Percentiles rank a stretch among this genome's conserved stretches.
phyloP scores from a whole-genome alignment of 441 rosid genomes.

The Syzygium malaccense region DNA sequence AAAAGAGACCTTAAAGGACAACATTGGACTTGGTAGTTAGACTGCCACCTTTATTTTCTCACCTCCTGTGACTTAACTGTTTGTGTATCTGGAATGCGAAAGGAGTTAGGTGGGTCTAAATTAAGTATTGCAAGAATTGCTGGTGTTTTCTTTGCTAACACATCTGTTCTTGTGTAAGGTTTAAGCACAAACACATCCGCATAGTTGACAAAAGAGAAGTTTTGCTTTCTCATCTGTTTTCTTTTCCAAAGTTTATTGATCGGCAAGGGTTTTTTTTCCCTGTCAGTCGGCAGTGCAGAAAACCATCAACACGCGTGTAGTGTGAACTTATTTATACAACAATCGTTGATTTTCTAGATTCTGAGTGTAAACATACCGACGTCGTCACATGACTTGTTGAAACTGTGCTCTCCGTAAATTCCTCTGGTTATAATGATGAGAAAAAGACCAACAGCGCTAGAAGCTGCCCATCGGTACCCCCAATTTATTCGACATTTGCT shows the following conservation, averaged over 20 bases:
- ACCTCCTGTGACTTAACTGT: slow-evolving; percentile 21
- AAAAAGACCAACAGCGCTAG: not conserved
- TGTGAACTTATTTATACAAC: not conserved
- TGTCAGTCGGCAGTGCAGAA: not conserved
- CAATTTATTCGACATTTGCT: not conserved
- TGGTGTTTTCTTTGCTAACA: not conserved
- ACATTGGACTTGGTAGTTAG: slow-evolving; percentile 18
- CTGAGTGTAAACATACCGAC: not conserved
- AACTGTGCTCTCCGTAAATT: not conserved
- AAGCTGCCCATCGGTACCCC: not conserved
- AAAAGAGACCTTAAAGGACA: slow-evolving; percentile 17
- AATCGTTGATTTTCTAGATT: not conserved
- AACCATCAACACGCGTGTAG: not conserved
- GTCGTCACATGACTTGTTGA: not conserved
- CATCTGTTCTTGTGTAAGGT: not conserved
- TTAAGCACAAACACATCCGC: not conserved
- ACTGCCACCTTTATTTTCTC: slow-evolving; percentile 17
- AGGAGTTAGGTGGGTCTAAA: slow-evolving; percentile 9
- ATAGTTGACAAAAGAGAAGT: not conserved
- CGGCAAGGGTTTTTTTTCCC: not conserved
- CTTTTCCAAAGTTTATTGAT: not conserved
- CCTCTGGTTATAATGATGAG: not conserved
- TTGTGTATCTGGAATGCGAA: slow-evolving; percentile 10
- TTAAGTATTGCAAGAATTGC: not conserved
- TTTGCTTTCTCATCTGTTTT: not conserved